Percentiles rank a stretch among this genome's conserved stretches.
Evolutionary conservation across 805 yeast genomes (phyloP).

Genomic region (Blastobotrys attinorum): DNA sequence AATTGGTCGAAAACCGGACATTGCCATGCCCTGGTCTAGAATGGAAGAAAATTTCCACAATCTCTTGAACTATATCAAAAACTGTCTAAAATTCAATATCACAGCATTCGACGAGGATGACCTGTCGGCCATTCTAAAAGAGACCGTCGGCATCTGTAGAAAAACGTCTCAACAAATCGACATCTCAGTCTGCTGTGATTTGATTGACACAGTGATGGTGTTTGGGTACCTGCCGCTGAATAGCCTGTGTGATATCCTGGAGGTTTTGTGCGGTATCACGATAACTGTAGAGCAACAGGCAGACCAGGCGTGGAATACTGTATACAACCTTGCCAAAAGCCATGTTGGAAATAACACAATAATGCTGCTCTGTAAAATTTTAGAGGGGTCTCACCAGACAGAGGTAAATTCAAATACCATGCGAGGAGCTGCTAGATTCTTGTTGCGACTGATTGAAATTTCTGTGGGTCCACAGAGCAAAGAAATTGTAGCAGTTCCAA

Average conservation of each 20-base stretch:
- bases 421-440: slow-evolving; percentile 31
- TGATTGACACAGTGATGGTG: slow-evolving; percentile 38
- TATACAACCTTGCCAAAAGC: slow-evolving; percentile 33
- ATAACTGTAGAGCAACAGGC: slow-evolving; percentile 32
- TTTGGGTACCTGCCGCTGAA: slow-evolving; percentile 41
- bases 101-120: slow-evolving; percentile 37
- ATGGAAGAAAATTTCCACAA: slow-evolving; percentile 24
- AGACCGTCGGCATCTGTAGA: slow-evolving; percentile 33
- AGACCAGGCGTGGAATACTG: slow-evolving; percentile 33
- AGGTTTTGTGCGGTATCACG: slow-evolving; percentile 40
- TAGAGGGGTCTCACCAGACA: slow-evolving; percentile 20
- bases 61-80: slow-evolving; percentile 34
- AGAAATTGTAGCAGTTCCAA: slow-evolving; percentile 23
- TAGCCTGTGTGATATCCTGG: slow-evolving; percentile 32
- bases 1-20: slow-evolving; percentile 21
- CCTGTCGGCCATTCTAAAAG: slow-evolving; percentile 29
- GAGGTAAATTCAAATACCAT: slow-evolving; percentile 27
- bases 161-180: slow-evolving; percentile 34
- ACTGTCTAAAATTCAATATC: slow-evolving; percentile 43
- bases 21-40: slow-evolving; percentile 22
- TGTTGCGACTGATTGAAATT: slow-evolving; percentile 20
- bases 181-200: slow-evolving; percentile 32
- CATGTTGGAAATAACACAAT: slow-evolving; percentile 33
- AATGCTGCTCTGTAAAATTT: slow-evolving; percentile 25
- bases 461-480: neutral